Evolutionary conservation across 1,139 yeast genomes (phyloP).

Genomic region (Candida albicans): DNA sequence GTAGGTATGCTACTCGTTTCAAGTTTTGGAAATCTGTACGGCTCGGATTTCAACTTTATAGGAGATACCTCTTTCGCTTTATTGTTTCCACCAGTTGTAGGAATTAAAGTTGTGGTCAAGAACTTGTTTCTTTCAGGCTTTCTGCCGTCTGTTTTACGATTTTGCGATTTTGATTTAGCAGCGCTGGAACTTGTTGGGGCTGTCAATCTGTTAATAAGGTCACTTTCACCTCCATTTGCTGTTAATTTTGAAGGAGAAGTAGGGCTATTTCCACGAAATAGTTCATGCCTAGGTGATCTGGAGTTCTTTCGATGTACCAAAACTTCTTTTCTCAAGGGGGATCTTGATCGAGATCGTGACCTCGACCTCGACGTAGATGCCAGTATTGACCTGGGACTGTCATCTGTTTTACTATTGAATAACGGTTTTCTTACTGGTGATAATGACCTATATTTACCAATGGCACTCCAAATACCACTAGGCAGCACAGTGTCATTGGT

Average conservation of each 20-base stretch:
- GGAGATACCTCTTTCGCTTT: constrained; percentile 7
- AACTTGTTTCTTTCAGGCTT: constrained; percentile 28
- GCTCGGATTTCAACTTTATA: constrained; percentile 1
- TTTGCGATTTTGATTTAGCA: constrained; percentile 19
- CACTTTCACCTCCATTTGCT: constrained; percentile 3
- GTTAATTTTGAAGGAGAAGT: neutral
- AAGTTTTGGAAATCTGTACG: constrained; percentile 13
- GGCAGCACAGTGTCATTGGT: constrained; percentile 1
- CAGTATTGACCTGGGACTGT: neutral
- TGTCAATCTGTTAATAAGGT: constrained; percentile 19
- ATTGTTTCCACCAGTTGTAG: neutral
- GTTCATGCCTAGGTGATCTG: constrained; percentile 2
- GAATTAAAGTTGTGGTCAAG: constrained; percentile 35
- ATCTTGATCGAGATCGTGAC: constrained; percentile 3
- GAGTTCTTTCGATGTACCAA: neutral
- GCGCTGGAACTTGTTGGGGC: constrained; percentile 34
- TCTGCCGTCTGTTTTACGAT: constrained; percentile 5
- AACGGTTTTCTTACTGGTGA: constrained; percentile 9
- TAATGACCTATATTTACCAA: constrained; percentile 10
- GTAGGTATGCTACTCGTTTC: constrained; percentile 21
- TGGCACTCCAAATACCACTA: constrained; percentile 9
- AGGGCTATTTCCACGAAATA: neutral
- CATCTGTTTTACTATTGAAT: neutral
- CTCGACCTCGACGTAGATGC: neutral
- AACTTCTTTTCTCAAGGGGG: constrained; percentile 1